Conservation (phyloP, 257 asterid species). For the Anisodus tanguticus region DNA sequence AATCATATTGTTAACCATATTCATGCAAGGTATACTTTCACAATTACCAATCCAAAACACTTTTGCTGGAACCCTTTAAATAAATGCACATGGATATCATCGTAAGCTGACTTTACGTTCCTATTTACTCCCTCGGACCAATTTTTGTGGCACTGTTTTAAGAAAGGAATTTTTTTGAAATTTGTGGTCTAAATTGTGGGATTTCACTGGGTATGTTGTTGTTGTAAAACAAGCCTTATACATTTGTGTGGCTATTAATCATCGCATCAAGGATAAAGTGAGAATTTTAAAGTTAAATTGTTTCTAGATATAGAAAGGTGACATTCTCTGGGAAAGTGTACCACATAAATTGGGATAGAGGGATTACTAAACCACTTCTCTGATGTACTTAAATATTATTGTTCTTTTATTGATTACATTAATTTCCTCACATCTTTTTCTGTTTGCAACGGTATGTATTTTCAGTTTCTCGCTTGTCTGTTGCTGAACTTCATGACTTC, state of each 20-base stretch:
- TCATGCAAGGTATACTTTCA: neutral
- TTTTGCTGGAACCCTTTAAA: neutral
- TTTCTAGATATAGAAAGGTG: constrained; percentile 1
- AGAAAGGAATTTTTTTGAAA: neutral
- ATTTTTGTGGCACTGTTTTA: neutral
- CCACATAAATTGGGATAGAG: neutral
- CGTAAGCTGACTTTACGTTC: neutral
- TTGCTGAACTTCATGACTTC: neutral
- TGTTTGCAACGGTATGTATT: neutral
- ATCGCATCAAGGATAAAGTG: neutral
- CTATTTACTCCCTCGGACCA: neutral
- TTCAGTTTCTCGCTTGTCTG: neutral
- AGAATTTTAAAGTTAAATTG: neutral
- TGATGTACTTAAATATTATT: neutral
- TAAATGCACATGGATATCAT: constrained; percentile 8
- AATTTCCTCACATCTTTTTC: neutral
- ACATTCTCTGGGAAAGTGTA: neutral
- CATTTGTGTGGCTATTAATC: neutral
- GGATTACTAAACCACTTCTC: neutral
- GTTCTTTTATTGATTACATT: neutral
- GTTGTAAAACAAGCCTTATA: neutral
- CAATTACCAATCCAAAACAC: constrained; percentile 1
- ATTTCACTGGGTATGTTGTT: too few species aligned
- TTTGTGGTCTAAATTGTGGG: neutral
- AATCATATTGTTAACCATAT: neutral